Conservation (phyloP, 441 rosid species). For the Biscutella laevigata region DNA sequence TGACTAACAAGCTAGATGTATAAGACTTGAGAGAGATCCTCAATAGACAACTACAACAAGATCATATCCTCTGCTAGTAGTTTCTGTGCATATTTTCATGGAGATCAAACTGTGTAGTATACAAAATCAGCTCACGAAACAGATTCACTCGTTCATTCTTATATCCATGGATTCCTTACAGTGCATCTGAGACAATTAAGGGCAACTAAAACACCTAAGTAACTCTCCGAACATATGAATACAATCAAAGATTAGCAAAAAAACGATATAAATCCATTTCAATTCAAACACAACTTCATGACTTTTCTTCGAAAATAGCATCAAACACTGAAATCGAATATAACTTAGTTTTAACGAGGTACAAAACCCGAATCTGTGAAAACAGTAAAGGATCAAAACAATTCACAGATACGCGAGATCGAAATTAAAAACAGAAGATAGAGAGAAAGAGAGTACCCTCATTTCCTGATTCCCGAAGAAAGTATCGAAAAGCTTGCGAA, state of each 20-base stretch:
- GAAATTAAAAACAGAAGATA: background rate
- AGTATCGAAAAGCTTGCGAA: slow-evolving; percentile 81
- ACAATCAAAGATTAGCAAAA: background rate
- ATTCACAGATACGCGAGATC: no score
- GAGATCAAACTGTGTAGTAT: background rate
- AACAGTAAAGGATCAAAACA: background rate
- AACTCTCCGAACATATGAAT: background rate
- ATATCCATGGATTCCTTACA: no score
- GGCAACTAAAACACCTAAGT: no score
- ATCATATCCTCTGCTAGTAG: background rate
- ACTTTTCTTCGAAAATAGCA: background rate
- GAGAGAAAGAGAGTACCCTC: slow-evolving; percentile 47
- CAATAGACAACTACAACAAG: background rate
- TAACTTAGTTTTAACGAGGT: background rate
- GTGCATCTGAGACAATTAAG: no score
- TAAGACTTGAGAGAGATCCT: no score
- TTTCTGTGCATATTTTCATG: background rate
- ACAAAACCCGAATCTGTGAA: background rate
- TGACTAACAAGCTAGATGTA: no score
- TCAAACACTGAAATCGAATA: background rate
- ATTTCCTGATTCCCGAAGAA: slow-evolving; percentile 94
- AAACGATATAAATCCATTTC: background rate
- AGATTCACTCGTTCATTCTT: no score
- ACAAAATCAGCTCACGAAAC: no score
- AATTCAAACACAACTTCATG: no score